Evolutionary conservation across 2,329 filamentous ascomycete species (phyloP).

Genomic region (Penicillium palitans): DNA sequence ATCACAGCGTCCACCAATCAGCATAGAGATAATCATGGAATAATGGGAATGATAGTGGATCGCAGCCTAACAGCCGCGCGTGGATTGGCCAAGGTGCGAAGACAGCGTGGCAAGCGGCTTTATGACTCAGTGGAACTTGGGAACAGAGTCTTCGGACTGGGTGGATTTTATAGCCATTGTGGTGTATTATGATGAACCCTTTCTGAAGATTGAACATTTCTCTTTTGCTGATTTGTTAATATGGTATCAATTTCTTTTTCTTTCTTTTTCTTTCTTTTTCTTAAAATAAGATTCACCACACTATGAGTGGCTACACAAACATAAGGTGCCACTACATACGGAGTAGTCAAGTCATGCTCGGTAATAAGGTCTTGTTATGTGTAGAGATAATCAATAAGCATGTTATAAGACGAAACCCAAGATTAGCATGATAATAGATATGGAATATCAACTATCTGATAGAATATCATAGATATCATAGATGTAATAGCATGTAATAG

Average conservation of each 20-base stretch:
- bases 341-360: background rate
- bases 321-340: background rate
- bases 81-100: conserved; percentile 8
- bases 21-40: background rate
- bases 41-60: conserved; percentile 5
- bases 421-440: background rate
- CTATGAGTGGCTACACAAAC: conserved; percentile 4
- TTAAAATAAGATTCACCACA: background rate
- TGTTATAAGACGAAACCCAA: background rate
- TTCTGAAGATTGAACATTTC: background rate
- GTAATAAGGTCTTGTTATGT: background rate
- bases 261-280: background rate
- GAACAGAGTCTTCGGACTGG: background rate
- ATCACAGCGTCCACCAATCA: conserved; percentile 16
- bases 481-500: background rate
- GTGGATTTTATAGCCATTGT: background rate
- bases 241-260: background rate
- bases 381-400: background rate
- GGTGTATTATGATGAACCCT: background rate
- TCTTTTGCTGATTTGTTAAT: background rate
- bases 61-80: conserved; percentile 3
- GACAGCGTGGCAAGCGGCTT: conserved; percentile 20
- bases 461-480: background rate
- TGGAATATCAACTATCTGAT: background rate
- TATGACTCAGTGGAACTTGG: conserved; percentile 11